Evolutionary conservation across 2,329 filamentous ascomycete genomes (phyloP), one percentile per base, ranked within the genome.

Genomic region (Annulohypoxylon truncatum): DNA sequence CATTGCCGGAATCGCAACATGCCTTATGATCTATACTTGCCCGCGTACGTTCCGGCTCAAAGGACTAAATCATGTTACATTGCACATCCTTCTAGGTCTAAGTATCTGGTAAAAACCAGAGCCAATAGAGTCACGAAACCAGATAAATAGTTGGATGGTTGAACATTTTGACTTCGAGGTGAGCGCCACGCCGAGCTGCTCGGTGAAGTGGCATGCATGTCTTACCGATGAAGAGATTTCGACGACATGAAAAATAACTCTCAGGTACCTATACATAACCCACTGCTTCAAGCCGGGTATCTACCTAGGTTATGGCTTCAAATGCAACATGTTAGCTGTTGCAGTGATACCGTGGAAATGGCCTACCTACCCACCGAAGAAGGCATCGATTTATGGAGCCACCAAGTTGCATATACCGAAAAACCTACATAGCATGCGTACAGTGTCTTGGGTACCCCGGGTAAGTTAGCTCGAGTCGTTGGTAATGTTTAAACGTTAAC

Each of bases 1-100:
- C 61, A 58, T 47, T 48, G 20, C 61, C 53, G 54, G 52, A 22
- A 63, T 63, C 35, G 38, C 38, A 54, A 31, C 22, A 38, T 7
- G n/a, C 40, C 31, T 26, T 47, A 8, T 33, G 24, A 38, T 50
- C 10, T 38, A n/a, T 31, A 42, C 4, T 53, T 13, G 28, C 35
- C 29, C n/a, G 33, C 8, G 31, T 5, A 26, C 29, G 15, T 52
- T 64, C 7, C 22, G 35, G 15, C 15, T 42, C 9, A 20, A 6
- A 9, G 18, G 38, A 3, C 38, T 22, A 42, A 42, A 22, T 42
- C 38, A 42, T 20, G 9, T 20, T 10, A 42, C 15, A 10, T 42
- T 20, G 18, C 15, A 42, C 15, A 42, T 42, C 15, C 18, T 2
- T 12, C 38, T 42, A 42, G 8, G 3, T 42, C 18, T 18, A 22